These are phyloP conservation scores for Mycena sp. DNA, from an alignment of 1,284 basidiomycete species.

Conservation along the genomic window DNA sequence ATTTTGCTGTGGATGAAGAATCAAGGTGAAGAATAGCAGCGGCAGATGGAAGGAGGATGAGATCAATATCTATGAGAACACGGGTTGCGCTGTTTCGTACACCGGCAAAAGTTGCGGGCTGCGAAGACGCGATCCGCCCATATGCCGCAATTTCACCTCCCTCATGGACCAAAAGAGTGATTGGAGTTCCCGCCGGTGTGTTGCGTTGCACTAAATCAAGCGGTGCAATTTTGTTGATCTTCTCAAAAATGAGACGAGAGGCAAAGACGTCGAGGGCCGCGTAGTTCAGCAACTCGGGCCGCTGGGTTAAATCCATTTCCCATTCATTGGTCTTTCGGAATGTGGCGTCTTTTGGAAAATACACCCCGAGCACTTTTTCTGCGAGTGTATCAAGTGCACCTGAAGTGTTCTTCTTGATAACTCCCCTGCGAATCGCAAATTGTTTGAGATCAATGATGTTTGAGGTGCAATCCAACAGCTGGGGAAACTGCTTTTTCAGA, in stretches of 20 bases:
- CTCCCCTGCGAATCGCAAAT: background rate
- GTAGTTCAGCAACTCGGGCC: background rate
- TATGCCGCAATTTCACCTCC: constrained; percentile 1
- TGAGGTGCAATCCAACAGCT: background rate
- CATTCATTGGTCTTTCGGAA: background rate
- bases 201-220: background rate
- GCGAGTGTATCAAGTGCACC: background rate
- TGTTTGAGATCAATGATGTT: constrained; percentile 5
- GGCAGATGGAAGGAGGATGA: too few species aligned
- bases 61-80: too few species aligned
- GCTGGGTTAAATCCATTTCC: background rate
- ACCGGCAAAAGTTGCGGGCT: too few species aligned
- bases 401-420: background rate
- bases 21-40: too few species aligned
- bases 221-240: background rate
- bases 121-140: background rate
- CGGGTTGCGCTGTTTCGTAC: too few species aligned
- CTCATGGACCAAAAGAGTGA: background rate
- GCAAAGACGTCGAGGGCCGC: background rate
- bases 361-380: background rate
- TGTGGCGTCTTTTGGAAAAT: background rate
- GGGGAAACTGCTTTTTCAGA: background rate
- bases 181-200: background rate
- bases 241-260: background rate
- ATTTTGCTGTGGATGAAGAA: too few species aligned